Evolutionary conservation across 2,329 filamentous ascomycete genomes (phyloP), one percentile per base, ranked within the genome.

Genomic region (Botrytis sinoallii): DNA sequence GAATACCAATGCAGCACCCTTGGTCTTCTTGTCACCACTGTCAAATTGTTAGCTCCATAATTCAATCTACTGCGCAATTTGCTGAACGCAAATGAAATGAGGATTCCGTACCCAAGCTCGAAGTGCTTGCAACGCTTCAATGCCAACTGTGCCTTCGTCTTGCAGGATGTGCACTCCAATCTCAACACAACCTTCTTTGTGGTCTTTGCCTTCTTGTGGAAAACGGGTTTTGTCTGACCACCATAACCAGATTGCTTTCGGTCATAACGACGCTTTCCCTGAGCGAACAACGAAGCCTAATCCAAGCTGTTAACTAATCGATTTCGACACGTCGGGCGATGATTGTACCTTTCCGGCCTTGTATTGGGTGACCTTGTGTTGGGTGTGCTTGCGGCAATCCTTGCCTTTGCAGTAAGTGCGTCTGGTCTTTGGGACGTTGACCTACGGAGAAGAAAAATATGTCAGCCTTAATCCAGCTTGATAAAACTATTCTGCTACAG

Each of bases 111-210:
- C 93, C 94, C 96, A 84, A 99, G 89, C 90, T 99, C 96, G 88
- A 99, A 99, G 91, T 99, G 96, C 93, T 99, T 99, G 94, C 96
- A 99, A 85, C 96, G 94, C 93, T 99, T 99, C 86, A 99, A 89
- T 81, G 96, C 90, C 84, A 99, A 90, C 89, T 99, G 94, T 86
- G 91, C 91, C 92, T 98, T 98, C 85, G 94, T 92, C 93, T 98
- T 98, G 94, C 96, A 99, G 81, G 88, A 85, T 84, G 94, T 95
- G 90, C 96, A 99, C 87, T 99, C 96, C 86, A 99, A 88, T 89
- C 96, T 92, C 86, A 99, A 89, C 83, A 99, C 97, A 82, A 99
- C 93, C 92, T 99, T 99, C 93, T 99, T 99, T 85, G 96, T 99
- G 81, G 96, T 99, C 93, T 99, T 99, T 81, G 96, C 96, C 90